phyloP scores from a whole-genome alignment of 2,329 filamentous ascomycete genomes.

The Rhytidhysteron rufulum region DNA sequence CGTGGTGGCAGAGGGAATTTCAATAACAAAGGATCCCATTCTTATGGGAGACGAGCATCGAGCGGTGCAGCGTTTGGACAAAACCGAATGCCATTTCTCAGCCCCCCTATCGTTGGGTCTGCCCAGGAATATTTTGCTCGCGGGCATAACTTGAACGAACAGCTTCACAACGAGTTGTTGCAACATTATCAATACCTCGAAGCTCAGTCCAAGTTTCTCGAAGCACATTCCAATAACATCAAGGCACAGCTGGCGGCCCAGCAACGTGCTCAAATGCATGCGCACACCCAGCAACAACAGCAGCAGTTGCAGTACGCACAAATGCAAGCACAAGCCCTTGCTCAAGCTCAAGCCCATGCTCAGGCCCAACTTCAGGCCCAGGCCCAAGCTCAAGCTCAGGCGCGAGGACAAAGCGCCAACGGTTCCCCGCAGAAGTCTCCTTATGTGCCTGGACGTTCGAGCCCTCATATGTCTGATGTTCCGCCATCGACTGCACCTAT shows the following conservation, averaged over 20 bases:
- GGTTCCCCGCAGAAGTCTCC: constrained; percentile 40
- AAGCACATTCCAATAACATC: constrained; percentile 33
- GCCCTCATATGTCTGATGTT: constrained; percentile 27
- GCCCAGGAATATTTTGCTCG: constrained; percentile 37
- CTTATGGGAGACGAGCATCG: constrained; percentile 50
- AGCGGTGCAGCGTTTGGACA: constrained; percentile 50
- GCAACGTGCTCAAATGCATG: constrained; percentile 35
- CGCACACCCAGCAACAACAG: constrained; percentile 31
- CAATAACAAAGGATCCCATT: constrained; percentile 45
- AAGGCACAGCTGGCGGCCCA: constrained; percentile 33
- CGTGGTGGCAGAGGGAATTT: constrained; percentile 46
- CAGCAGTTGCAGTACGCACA: too few relatives aligned
- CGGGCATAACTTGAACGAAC: constrained; percentile 38
- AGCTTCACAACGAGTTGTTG: constrained; percentile 46
- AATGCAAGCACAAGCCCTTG: constrained; percentile 32
- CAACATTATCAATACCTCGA: constrained; percentile 48
- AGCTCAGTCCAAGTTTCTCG: constrained; percentile 37
- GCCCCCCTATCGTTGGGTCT: constrained; percentile 37
- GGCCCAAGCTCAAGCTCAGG: constrained; percentile 7
- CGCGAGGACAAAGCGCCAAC: constrained; percentile 28
- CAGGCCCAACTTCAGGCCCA: constrained; percentile 32
- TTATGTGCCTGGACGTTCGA: constrained; percentile 27
- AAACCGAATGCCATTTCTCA: constrained; percentile 36
- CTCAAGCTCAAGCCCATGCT: constrained; percentile 29
- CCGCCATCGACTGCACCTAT: constrained; percentile 23